Evolutionary conservation across 129 eudicot genomes (phyloP).

Genomic region (Silybum marianum): DNA sequence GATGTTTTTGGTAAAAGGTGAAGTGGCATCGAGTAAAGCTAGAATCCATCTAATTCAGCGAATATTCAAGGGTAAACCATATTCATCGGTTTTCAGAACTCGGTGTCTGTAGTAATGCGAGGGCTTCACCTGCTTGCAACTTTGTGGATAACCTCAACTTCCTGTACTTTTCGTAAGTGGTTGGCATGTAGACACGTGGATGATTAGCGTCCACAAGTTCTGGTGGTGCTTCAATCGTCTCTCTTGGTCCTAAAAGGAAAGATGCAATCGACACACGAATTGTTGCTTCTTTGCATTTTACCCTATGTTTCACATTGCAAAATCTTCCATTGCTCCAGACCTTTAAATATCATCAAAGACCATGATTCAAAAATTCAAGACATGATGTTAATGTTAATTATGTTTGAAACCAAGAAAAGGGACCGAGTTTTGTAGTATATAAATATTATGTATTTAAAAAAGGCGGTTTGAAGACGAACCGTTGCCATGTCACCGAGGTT

Average conservation of each 20-base stretch:
- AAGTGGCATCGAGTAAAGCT: too few relatives aligned
- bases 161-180: constrained; percentile 57
- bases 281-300: constrained; percentile 64
- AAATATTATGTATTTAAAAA: not conserved
- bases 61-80: not conserved
- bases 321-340: constrained; percentile 87
- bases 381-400: not conserved
- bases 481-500: constrained; percentile 78
- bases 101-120: constrained; percentile 40
- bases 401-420: not conserved
- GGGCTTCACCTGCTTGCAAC: constrained; percentile 69
- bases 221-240: constrained; percentile 46
- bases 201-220: constrained; percentile 60
- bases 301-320: constrained; percentile 69
- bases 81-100: constrained; percentile 11
- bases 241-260: constrained; percentile 71
- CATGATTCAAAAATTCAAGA: not conserved
- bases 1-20: too few relatives aligned
- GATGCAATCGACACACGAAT: constrained; percentile 70
- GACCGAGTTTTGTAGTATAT: not conserved
- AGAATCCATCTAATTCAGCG: too few relatives aligned
- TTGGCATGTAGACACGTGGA: constrained; percentile 56
- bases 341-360: constrained; percentile 32
- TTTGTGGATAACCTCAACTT: constrained; percentile 43
- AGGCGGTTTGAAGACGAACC: constrained; percentile 37